Evolutionary conservation across 768 basidiomycete species (phyloP), one percentile per base, ranked within the genome.

Genomic region (Calvatia gigantea): DNA sequence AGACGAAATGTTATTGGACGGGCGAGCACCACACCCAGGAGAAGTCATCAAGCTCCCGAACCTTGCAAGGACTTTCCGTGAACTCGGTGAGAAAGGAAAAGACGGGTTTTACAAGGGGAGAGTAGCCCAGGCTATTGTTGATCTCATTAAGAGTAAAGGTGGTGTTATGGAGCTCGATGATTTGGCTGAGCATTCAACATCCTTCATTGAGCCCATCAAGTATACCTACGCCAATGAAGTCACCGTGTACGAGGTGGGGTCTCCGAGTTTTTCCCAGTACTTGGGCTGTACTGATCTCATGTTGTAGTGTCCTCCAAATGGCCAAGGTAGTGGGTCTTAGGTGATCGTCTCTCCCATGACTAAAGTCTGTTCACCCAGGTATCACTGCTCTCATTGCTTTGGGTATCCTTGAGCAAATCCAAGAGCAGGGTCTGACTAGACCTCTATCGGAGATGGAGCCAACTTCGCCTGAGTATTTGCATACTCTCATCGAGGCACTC

Each of bases 111-210:
- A 99, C 73, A 92, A 86, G 65, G 97, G 97, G 1, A 76, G 90
- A 14, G 70, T 98, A 14, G 97, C 97, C 0, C 76, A 95, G 67
- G 91, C 90, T 2, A 90, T 97, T 53, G 89, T 95, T 7, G 85
- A 94, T 46, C 77, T 98, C 28, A 81, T 97, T 46, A 75, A 91
- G 69, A 85, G 83, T 68, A 80, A 87, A 62, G 96, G 96, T 15
- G 97, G 97, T 17, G 81, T 94, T 6, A 95, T 99, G 94, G 88
- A 87, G 47, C 78, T 98, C 11, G 85, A 88, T n/a, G 97, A 99
- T 68, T 82, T 99, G 37, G 89, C 88, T n/a, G 76, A 78, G 43
- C 94, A 97, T 65, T 71, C 80, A 47, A 85, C 91, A 0, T 75
- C 84, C 3, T 82, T 91, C 35, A 91, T 98, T 15, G 83, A 94